Percentiles rank a stretch among this genome's conserved stretches.
Evolutionary conservation across 1,284 basidiomycete genomes (phyloP).

Genomic region (Mycosarcoma mackinlayi): DNA sequence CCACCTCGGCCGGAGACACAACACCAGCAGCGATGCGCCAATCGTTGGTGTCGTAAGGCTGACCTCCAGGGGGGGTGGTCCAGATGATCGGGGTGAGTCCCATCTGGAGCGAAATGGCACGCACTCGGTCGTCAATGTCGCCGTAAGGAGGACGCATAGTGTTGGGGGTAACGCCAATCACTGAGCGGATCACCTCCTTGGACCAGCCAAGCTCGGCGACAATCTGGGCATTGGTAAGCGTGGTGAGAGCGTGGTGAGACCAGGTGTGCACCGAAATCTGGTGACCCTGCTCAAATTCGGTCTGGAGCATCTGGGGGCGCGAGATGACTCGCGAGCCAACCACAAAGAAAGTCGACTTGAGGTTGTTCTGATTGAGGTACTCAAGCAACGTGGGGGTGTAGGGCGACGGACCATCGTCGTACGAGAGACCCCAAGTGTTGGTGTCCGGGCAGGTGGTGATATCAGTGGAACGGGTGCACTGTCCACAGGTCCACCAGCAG

Average conservation of each 20-base stretch:
- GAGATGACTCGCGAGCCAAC: conserved; percentile 90
- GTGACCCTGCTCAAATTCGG: conserved; percentile 82
- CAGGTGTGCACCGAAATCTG: conserved; percentile 70
- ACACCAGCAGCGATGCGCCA: conserved; percentile 62
- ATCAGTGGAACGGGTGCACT: conserved; percentile 79
- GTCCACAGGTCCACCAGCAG: conserved; percentile 86
- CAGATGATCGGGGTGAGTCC: conserved; percentile 66
- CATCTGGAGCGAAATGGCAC: conserved; percentile 62
- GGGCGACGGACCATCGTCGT: conserved; percentile 84
- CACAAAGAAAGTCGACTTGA: conserved; percentile 89
- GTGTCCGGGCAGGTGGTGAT: conserved; percentile 82
- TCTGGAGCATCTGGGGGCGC: conserved; percentile 79
- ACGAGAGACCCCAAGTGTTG: conserved; percentile 76
- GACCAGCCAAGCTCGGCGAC: conserved; percentile 95
- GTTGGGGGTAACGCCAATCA: conserved; percentile 64
- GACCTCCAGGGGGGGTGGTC: conserved; percentile 53
- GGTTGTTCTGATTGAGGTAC: conserved; percentile 76
- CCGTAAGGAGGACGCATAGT: conserved; percentile 70
- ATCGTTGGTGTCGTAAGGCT: conserved; percentile 63
- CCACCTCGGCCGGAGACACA: conserved; percentile 53
- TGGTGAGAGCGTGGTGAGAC: conserved; percentile 76
- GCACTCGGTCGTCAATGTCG: conserved; percentile 68
- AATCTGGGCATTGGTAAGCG: conserved; percentile 84
- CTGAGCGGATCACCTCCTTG: conserved; percentile 79
- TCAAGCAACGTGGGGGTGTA: conserved; percentile 79